Base-by-base conservation (phyloP, 176 grass and related monocot species). In the Elymus sibiricus region DNA sequence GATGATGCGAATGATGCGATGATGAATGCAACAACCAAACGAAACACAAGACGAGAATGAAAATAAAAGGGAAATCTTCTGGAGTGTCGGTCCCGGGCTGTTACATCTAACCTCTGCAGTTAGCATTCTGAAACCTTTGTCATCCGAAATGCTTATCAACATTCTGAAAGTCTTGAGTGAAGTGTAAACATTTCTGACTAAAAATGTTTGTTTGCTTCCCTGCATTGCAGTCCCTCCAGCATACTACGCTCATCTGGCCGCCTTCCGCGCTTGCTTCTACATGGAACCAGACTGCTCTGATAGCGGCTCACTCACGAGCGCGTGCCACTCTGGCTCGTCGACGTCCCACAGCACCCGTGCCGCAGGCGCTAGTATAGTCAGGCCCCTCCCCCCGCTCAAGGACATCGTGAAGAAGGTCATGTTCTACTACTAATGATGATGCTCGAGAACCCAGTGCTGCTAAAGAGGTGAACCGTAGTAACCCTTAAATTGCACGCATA, bases 351-450 rank as follows among this genome's bases (percentile, higher is more conserved):
- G 85, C 7, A 82, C 84, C 19, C 91, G 95, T 2, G 64, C 85
- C 1, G 32, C 87, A 6, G 38, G 77, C 13, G 62, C 38, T n/a
- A 87, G 43, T 60, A 70, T 85, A 19, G 95, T 98, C 27, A 89
- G 73, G 60, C 93, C 95, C n/a, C 95, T 98, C 71, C 95, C 95
- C 0, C 82, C 87, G 2, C 87, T 98, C 19, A 93, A 95, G 79
- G 95, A 98, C 62, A 98, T 88, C 29, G 91, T 98, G 10, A 98
- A 98, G 84, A 21, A 22, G n/a, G 95, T 95, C 64, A 95, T 98
- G 95, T 98, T 95, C 77, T 98, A 98, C 68, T 98, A 93, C 63
- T 98, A 79, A 92, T 19, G 31, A 32, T 32, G 22, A 0, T 21
- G 21, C 39, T 42, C 62, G 35, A 1, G 8, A 46, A 10, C 75